phyloP scores from a whole-genome alignment of 331 rosid genomes.

The Pyrus hybrid region DNA sequence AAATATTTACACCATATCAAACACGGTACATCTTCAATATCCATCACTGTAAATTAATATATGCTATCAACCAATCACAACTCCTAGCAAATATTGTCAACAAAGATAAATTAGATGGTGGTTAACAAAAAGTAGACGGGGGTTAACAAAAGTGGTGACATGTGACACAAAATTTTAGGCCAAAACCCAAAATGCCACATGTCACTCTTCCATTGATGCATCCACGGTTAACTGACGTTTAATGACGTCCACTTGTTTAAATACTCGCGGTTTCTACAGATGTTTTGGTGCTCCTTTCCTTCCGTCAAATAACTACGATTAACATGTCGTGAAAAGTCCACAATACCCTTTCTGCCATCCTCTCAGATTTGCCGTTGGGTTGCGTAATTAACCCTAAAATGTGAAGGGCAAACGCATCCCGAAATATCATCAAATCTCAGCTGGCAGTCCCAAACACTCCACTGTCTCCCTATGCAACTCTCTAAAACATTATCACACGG shows the following conservation, averaged over 20 bases:
- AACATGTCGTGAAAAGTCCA: neutral
- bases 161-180: constrained; percentile 3
- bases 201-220: neutral
- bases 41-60: too few relatives aligned
- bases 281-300: neutral
- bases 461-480: neutral
- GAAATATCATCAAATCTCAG: constrained; percentile 10
- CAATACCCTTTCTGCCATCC: neutral
- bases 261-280: neutral
- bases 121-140: neutral
- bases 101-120: too few relatives aligned
- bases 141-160: neutral
- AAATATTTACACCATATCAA: too few relatives aligned
- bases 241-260: neutral
- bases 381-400: neutral
- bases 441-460: neutral
- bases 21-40: too few relatives aligned
- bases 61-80: too few relatives aligned
- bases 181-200: neutral
- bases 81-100: too few relatives aligned
- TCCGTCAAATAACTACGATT: neutral
- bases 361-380: neutral
- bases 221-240: neutral
- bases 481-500: too few relatives aligned
- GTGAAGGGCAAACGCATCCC: constrained; percentile 1